Evolutionary conservation across 768 basidiomycete species (phyloP).

Genomic region (Boletus edulis): DNA sequence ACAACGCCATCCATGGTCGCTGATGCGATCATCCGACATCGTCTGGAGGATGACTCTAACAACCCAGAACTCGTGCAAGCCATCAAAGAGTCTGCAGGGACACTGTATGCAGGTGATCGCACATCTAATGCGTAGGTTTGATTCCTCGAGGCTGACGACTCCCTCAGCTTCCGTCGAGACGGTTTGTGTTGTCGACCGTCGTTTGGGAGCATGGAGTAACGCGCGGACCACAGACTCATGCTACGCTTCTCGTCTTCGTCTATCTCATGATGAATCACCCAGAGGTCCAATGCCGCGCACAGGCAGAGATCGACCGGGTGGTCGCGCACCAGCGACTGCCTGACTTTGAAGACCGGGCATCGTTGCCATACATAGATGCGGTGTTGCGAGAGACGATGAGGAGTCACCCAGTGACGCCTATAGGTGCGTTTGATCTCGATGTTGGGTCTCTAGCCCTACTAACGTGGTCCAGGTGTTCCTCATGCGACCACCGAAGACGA

Average conservation of each 20-base stretch:
- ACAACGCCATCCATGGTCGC: slow-evolving; percentile 20
- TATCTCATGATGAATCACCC: slow-evolving; percentile 38
- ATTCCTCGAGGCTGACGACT: slow-evolving; percentile 15
- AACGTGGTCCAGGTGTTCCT: slow-evolving; percentile 24
- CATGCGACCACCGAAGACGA: slow-evolving; percentile 39
- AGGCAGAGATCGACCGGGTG: slow-evolving; percentile 35
- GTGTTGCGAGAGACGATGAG: slow-evolving; percentile 33
- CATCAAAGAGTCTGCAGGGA: not conserved
- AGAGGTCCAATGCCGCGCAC: slow-evolving; percentile 35
- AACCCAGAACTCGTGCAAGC: not conserved
- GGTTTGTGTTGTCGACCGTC: not conserved
- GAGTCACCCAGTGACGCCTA: slow-evolving; percentile 35
- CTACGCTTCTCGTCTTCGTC: slow-evolving; percentile 30
- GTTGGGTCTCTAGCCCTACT: not conserved
- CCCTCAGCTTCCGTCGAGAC: not conserved
- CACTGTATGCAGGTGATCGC: not conserved
- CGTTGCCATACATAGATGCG: slow-evolving; percentile 26
- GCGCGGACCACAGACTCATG: slow-evolving; percentile 26
- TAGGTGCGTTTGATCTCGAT: slow-evolving; percentile 19
- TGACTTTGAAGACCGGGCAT: slow-evolving; percentile 28
- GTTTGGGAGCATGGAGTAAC: slow-evolving; percentile 26
- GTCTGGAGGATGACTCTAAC: slow-evolving; percentile 3
- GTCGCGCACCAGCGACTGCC: slow-evolving; percentile 34
- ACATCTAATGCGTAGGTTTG: too few relatives aligned
- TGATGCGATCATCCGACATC: not conserved